phyloP scores from a whole-genome alignment of 2,329 filamentous ascomycete genomes.

The Onygenales sp. region DNA sequence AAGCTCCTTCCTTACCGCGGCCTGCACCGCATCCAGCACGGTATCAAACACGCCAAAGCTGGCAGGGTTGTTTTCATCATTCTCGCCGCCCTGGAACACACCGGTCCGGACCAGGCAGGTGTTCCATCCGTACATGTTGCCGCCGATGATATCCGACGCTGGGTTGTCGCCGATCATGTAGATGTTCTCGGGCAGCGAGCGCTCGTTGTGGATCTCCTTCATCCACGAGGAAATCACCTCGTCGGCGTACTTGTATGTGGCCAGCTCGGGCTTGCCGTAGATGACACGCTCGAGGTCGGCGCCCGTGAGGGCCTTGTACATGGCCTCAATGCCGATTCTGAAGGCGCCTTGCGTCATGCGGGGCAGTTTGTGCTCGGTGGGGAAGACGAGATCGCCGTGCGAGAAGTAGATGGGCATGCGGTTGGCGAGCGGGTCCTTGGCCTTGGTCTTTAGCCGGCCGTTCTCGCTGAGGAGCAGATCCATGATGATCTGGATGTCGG shows the following conservation, averaged over 20 bases:
- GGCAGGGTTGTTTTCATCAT: constrained; percentile 67
- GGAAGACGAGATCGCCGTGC: constrained; percentile 56
- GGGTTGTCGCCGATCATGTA: constrained; percentile 74
- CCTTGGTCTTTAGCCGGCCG: constrained; percentile 54
- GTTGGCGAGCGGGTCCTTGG: constrained; percentile 55
- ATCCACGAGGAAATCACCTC: constrained; percentile 66
- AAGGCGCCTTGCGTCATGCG: constrained; percentile 68
- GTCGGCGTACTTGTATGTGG: constrained; percentile 71
- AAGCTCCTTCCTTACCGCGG: constrained; percentile 58
- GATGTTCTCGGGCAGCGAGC: constrained; percentile 57
- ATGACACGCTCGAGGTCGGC: constrained; percentile 65
- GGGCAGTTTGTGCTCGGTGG: constrained; percentile 51
- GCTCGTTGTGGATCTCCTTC: constrained; percentile 64
- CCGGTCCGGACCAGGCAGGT: constrained; percentile 69
- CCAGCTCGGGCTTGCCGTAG: constrained; percentile 65
- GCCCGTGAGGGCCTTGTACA: constrained; percentile 54
- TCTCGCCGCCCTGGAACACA: constrained; percentile 67
- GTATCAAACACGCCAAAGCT: constrained; percentile 68
- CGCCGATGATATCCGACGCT: constrained; percentile 63
- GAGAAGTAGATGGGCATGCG: constrained; percentile 69
- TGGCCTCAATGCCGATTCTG: constrained; percentile 63
- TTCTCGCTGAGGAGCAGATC: constrained; percentile 61
- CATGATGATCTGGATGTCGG: constrained; percentile 68
- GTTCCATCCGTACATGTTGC: constrained; percentile 77
- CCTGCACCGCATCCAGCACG: constrained; percentile 61